Percentiles rank a stretch among this genome's conserved stretches.
Evolutionary conservation across 805 yeast genomes (phyloP).

Genomic region (Nakazawaea populi): DNA sequence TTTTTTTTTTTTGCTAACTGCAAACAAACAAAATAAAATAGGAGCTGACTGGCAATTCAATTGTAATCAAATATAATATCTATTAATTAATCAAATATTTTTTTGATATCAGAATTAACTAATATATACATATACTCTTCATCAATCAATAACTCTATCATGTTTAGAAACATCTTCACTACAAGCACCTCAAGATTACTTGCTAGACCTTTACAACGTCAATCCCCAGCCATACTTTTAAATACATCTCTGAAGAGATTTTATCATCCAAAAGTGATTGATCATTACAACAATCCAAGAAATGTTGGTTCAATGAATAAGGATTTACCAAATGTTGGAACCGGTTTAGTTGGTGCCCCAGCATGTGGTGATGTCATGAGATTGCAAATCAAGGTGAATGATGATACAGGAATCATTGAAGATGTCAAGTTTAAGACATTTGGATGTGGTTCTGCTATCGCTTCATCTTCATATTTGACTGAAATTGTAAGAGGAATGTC

Average conservation of each 20-base stretch:
- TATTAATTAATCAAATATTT: not conserved
- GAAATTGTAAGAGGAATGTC: conserved; percentile 94
- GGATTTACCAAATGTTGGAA: conserved; percentile 72
- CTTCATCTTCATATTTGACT: conserved; percentile 91
- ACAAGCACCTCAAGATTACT: not conserved
- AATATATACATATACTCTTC: not conserved
- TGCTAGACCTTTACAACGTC: not conserved
- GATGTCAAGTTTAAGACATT: conserved; percentile 97
- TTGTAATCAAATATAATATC: not conserved
- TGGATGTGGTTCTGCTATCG: conserved; percentile 99
- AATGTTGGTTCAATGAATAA: conserved; percentile 93
- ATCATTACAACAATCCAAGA: conserved; percentile 94
- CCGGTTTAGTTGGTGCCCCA: conserved; percentile 98
- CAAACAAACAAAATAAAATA: too few species aligned
- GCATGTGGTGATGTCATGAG: conserved; percentile 99
- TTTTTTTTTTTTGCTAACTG: too few species aligned
- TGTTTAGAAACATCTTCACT: not conserved
- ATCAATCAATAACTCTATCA: not conserved
- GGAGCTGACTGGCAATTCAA: too few species aligned
- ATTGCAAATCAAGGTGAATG: conserved; percentile 89
- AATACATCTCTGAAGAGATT: conserved; percentile 19
- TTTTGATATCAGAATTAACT: not conserved
- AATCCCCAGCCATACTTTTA: not conserved
- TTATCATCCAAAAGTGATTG: conserved; percentile 93
- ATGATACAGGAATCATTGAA: conserved; percentile 81